Conservation (phyloP, 164 flowering plant genomes). For the Vitis vinifera region ASM3070453v1 NC_081808.1:113501-114000, state of each 20-base stretch:
- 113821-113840: background rate
- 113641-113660: background rate
- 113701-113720: background rate
- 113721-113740: slow-evolving; percentile 87
- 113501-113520: slow-evolving; percentile 76
- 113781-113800: slow-evolving; percentile 84
- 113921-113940: background rate
- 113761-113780: slow-evolving; percentile 89
- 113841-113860: background rate
- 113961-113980: slow-evolving; percentile 91
- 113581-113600: slow-evolving; percentile 93
- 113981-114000: slow-evolving; percentile 67
- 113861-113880: background rate
- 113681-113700: no score
- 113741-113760: slow-evolving; percentile 83
- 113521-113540: slow-evolving; percentile 89
- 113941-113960: slow-evolving; percentile 86
- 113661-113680: no score
- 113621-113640: background rate
- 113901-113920: background rate
- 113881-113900: background rate
- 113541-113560: slow-evolving; percentile 88
- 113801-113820: background rate
- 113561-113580: slow-evolving; percentile 91
- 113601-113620: slow-evolving; percentile 34